phyloP scores from a whole-genome alignment of 257 asterid species.

The Fraxinus anomala region DNA sequence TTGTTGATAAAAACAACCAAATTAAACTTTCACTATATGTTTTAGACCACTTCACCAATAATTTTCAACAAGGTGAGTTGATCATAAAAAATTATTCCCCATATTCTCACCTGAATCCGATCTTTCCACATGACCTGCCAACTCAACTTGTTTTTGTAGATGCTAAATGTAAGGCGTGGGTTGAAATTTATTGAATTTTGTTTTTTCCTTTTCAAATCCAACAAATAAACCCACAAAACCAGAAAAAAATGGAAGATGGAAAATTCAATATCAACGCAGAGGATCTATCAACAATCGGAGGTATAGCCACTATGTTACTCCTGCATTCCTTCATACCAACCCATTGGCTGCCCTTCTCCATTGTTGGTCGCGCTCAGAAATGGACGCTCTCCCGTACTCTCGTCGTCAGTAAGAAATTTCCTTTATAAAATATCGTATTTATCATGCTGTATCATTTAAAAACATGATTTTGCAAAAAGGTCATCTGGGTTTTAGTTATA shows the following conservation, averaged over 20 bases:
- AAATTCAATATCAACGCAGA: slow-evolving; percentile 70
- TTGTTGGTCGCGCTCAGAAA: slow-evolving; percentile 98
- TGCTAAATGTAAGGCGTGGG: background rate
- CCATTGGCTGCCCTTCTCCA: slow-evolving; percentile 97
- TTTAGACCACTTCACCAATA: background rate
- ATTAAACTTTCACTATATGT: too few relatives aligned
- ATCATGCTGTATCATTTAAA: background rate
- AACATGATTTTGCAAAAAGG: slow-evolving; percentile 20
- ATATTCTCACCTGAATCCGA: background rate
- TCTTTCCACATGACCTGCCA: background rate
- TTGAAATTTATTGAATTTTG: background rate
- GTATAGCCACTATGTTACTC: slow-evolving; percentile 92
- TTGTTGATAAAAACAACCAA: too few relatives aligned
- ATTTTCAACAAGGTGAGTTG: background rate
- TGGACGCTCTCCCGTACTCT: slow-evolving; percentile 99
- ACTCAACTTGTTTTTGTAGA: background rate
- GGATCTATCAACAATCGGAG: slow-evolving; percentile 87
- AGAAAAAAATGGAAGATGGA: slow-evolving; percentile 47
- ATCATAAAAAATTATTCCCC: background rate
- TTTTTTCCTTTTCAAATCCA: background rate
- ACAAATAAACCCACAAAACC: background rate
- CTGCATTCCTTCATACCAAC: slow-evolving; percentile 94
- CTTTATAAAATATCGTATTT: background rate
- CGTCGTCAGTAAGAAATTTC: slow-evolving; percentile 56
- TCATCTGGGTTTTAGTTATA: slow-evolving; percentile 21